Base-by-base conservation (phyloP, 331 rosid species). In the Pyracantha coccinea region DNA sequence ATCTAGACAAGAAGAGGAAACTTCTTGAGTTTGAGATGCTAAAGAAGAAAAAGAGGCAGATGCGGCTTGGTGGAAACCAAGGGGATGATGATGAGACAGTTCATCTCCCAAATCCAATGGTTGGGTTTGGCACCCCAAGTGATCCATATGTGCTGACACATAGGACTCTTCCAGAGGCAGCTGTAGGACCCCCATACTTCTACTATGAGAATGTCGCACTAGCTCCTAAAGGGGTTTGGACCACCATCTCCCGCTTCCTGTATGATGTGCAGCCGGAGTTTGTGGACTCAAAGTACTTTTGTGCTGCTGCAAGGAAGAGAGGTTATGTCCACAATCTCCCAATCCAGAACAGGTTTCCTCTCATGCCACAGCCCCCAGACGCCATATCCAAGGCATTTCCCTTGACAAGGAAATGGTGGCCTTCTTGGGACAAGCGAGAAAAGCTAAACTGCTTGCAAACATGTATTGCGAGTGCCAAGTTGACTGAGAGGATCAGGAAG, bases 241-340 rank as follows among this genome's bases (percentile, higher is more conserved):
- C 69, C 79, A 95, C 94, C 0, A 95, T 95, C 41, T 95, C 99
- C 0, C 83, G 98, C 19, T 92, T 89, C 78, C 69, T 95, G 19
- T 90, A 88, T 68, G 98, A 92, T 5, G 88, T 95, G 4, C 86
- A 89, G 47, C 98, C 99, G 0, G 99, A 95, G 58, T 95, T 92
- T 80, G 99, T 95, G 10, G 99, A 95, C 70, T 95, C 99, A 0
- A 92, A 95, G 71, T 86, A 73, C 59, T 95, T 95, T 77, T 90
- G 92, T 77, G 98, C 99, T 7, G 88, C 98, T 13, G 97, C 97
- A 7, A 86, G 99, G 82, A 95, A 95, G 83, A 82, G 99, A 74
- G 99, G 97, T n/a, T 95, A 95, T 70, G 58, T 95, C 62, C 99
- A 95, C 79, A 95, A 95, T 79, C 98, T 95, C 33, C 99, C 99